Percentiles rank a stretch among this genome's conserved stretches.
Conservation (phyloP, 1,139 yeast genomes). For the Tardiomyces digboiensis region DNA sequence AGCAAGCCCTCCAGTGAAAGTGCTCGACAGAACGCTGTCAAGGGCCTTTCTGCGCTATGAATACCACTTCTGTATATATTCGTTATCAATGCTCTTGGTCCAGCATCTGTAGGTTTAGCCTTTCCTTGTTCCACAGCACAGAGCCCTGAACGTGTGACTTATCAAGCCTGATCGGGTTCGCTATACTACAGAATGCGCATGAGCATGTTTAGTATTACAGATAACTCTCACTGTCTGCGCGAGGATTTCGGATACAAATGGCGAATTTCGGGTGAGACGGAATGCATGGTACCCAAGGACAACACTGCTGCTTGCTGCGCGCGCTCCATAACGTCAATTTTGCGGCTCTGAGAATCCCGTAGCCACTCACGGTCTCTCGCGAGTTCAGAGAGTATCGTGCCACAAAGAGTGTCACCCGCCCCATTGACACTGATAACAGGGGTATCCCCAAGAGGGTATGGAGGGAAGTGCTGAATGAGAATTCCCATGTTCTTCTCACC, state of each 20-base stretch:
- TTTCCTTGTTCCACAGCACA: neutral
- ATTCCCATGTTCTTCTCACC: slow-evolving; percentile 35
- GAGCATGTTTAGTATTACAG: too few relatives aligned
- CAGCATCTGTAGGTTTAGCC: too few relatives aligned
- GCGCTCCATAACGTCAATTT: slow-evolving; percentile 26
- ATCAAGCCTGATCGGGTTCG: too few relatives aligned
- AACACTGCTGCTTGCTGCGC: slow-evolving; percentile 50
- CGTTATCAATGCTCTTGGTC: neutral
- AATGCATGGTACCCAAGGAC: slow-evolving; percentile 29
- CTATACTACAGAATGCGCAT: too few relatives aligned
- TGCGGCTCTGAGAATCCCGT: slow-evolving; percentile 17
- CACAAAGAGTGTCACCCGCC: slow-evolving; percentile 60
- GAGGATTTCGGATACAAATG: slow-evolving; percentile 2
- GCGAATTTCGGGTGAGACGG: slow-evolving; percentile 20
- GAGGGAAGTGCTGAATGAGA: slow-evolving; percentile 52
- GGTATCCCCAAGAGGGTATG: slow-evolving; percentile 11
- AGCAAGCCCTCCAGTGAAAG: slow-evolving; percentile 45
- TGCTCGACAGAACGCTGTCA: slow-evolving; percentile 22
- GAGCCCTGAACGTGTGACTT: neutral
- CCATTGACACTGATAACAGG: slow-evolving; percentile 47
- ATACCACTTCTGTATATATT: neutral
- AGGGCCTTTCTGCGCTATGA: slow-evolving; percentile 14
- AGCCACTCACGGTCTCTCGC: slow-evolving; percentile 24
- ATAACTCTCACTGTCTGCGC: too few relatives aligned
- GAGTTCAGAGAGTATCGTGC: slow-evolving; percentile 35